Evolutionary conservation across 352 stramenopile genomes (phyloP).

Genomic region (Thalassiosira sp.): DNA sequence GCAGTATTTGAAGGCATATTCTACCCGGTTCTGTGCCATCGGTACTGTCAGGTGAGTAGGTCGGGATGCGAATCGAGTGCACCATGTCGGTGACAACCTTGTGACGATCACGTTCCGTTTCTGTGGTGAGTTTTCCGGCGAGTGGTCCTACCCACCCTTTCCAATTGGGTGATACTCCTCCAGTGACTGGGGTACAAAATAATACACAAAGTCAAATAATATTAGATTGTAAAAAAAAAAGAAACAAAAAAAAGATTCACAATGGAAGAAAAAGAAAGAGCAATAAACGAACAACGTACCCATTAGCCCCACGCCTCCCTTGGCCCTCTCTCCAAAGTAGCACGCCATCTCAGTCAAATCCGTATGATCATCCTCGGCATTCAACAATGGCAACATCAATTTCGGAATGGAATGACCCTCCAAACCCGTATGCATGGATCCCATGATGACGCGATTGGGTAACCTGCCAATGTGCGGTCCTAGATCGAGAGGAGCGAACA

Average conservation of each 20-base stretch:
- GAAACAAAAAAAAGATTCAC: background rate
- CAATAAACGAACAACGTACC: constrained; percentile 44
- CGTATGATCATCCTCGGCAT: constrained; percentile 52
- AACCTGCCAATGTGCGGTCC: constrained; percentile 63
- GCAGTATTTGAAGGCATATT: constrained; percentile 85
- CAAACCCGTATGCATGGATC: constrained; percentile 83
- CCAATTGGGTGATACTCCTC: constrained; percentile 91
- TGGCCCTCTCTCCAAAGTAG: constrained; percentile 93
- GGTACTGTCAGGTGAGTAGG: constrained; percentile 5
- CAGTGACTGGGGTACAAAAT: constrained; percentile 37
- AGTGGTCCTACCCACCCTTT: constrained; percentile 91
- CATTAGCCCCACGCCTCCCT: constrained; percentile 92
- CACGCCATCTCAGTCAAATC: constrained; percentile 87
- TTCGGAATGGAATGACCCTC: constrained; percentile 76
- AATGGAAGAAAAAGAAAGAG: background rate
- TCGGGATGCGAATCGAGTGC: constrained; percentile 82
- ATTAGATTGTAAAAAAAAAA: constrained; percentile 7
- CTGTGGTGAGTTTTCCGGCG: constrained; percentile 91
- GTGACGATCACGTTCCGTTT: constrained; percentile 88
- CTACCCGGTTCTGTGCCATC: constrained; percentile 48
- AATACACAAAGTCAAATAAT: background rate
- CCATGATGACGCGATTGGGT: constrained; percentile 82
- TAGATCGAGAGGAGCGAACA: constrained; percentile 71
- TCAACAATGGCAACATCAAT: constrained; percentile 52
- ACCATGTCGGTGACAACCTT: constrained; percentile 92